Conservation (phyloP, 257 asterid species). For the Pogostemon cablin region DNA sequence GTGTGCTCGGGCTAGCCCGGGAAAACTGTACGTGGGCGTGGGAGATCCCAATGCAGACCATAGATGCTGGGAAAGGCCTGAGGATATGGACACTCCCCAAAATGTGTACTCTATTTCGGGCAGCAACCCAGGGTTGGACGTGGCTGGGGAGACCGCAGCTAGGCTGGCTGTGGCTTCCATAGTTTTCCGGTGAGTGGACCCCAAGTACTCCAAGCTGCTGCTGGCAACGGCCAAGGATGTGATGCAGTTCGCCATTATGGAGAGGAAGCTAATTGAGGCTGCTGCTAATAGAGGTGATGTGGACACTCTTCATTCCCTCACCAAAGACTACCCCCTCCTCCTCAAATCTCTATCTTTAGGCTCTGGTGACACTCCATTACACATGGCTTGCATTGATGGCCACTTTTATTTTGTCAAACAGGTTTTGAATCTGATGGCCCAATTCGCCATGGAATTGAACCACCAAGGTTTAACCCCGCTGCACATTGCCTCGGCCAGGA, state of each 20-base stretch:
- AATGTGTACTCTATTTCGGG: constrained; percentile 62
- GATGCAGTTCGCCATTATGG: constrained; percentile 65
- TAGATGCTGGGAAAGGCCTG: constrained; percentile 91
- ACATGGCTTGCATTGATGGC: constrained; percentile 43
- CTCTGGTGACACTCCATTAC: constrained; percentile 36
- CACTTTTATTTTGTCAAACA: constrained; percentile 33
- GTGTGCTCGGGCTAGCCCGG: constrained; percentile 74
- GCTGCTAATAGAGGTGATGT: constrained; percentile 35
- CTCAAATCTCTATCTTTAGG: not conserved
- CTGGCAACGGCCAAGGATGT: constrained; percentile 59
- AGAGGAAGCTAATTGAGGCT: constrained; percentile 33
- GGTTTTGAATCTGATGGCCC: constrained; percentile 26
- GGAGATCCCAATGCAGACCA: constrained; percentile 87
- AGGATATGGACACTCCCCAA: constrained; percentile 79
- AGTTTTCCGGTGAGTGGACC: constrained; percentile 63
- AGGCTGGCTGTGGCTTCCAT: constrained; percentile 86
- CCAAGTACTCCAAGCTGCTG: constrained; percentile 51
- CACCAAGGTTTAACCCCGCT: constrained; percentile 42
- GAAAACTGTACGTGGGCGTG: constrained; percentile 75
- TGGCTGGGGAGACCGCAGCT: constrained; percentile 91
- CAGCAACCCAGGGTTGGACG: constrained; percentile 81
- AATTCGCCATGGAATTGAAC: constrained; percentile 30
- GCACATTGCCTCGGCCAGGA: constrained; percentile 37
- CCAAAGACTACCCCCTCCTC: constrained; percentile 32
- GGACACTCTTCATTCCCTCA: constrained; percentile 21